These are phyloP conservation scores for Solanum chmielewskii DNA, from an alignment of 257 asterid species.

Conservation along the genomic window DNA sequence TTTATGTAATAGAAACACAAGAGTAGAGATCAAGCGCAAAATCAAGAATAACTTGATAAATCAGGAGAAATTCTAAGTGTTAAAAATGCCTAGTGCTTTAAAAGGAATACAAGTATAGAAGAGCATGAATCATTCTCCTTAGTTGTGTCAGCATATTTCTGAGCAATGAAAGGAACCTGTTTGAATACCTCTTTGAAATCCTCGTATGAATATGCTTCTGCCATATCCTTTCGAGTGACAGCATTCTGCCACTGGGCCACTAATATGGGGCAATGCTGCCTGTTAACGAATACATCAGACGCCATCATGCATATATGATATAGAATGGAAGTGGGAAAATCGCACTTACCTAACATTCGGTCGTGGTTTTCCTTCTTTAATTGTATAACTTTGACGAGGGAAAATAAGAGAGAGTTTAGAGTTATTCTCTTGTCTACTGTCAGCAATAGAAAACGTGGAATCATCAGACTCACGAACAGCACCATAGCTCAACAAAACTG, in stretches of 20 bases:
- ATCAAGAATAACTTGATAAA: background rate
- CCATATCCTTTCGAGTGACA: conserved; percentile 79
- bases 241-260: conserved; percentile 86
- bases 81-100: background rate
- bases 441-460: conserved; percentile 17
- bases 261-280: conserved; percentile 63
- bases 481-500: conserved; percentile 80
- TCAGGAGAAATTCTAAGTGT: background rate
- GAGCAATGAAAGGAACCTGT: background rate
- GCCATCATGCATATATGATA: background rate
- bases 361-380: conserved; percentile 57
- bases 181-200: conserved; percentile 55
- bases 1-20: background rate
- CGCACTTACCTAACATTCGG: conserved; percentile 47
- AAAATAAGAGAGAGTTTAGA: conserved; percentile 29
- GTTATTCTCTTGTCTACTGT: conserved; percentile 11
- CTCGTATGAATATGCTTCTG: conserved; percentile 34
- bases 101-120: background rate
- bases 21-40: background rate
- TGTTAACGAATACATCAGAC: conserved; percentile 15
- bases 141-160: background rate
- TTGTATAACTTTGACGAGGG: conserved; percentile 74
- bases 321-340: background rate
- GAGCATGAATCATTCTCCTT: background rate
- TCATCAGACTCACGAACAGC: conserved; percentile 24